phyloP scores from a whole-genome alignment of 164 flowering plant genomes.

The Piper longum region DNA sequence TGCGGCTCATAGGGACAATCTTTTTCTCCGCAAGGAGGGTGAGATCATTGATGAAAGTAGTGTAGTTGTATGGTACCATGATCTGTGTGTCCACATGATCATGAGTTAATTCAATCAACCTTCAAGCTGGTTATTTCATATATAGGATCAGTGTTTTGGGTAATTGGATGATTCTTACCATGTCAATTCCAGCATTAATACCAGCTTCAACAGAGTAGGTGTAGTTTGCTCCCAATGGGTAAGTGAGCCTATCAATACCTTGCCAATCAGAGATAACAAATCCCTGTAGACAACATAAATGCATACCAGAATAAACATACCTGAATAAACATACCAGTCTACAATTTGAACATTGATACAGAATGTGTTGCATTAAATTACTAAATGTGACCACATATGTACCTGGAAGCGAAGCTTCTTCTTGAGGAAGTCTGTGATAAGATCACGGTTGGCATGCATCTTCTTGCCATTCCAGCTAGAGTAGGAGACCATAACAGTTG shows the following conservation, averaged over 20 bases:
- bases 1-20: slow-evolving; percentile 6
- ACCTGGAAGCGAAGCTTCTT: slow-evolving; percentile 15
- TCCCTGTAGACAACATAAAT: slow-evolving; percentile 14
- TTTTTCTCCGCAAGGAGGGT: slow-evolving; percentile 1
- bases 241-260: slow-evolving; percentile 36
- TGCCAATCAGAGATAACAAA: slow-evolving; percentile 38
- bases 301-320: background rate
- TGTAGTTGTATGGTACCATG: slow-evolving; percentile 5
- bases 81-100: background rate
- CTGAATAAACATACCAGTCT: background rate
- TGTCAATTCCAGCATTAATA: slow-evolving; percentile 34
- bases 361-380: too few relatives aligned
- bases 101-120: background rate
- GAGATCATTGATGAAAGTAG: slow-evolving; percentile 5
- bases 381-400: background rate
- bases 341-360: background rate
- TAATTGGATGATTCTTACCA: slow-evolving; percentile 15
- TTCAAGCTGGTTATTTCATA: too few relatives aligned
- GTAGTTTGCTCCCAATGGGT: slow-evolving; percentile 30
- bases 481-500: slow-evolving; percentile 29
- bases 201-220: slow-evolving; percentile 29
- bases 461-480: slow-evolving; percentile 24
- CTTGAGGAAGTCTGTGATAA: slow-evolving; percentile 22
- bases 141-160: too few relatives aligned
- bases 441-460: slow-evolving; percentile 18